These are phyloP conservation scores for Trichoderma koningiopsis DNA, from an alignment of 2,329 filamentous ascomycete species.

Conservation along the genomic window DNA sequence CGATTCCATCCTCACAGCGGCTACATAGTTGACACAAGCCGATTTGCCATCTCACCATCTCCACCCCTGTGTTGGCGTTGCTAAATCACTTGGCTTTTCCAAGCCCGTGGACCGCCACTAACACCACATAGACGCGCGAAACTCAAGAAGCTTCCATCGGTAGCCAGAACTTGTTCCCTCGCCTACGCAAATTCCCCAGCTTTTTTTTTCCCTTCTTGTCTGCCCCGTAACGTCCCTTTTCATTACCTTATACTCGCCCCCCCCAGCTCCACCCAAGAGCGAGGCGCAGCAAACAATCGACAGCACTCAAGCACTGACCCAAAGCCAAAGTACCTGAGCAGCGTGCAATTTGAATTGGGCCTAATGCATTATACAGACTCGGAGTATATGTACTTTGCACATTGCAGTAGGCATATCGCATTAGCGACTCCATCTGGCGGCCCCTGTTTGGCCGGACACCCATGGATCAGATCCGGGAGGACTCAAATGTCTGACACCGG, in stretches of 20 bases:
- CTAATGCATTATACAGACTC: not conserved
- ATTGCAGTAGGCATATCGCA: not conserved
- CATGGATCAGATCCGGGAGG: slow-evolving; percentile 2
- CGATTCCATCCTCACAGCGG: not conserved
- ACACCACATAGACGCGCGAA: not conserved
- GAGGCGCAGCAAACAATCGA: slow-evolving; percentile 24
- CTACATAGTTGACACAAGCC: not conserved
- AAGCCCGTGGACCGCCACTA: not conserved
- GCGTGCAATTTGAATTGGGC: not conserved
- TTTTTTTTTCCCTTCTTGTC: not conserved
- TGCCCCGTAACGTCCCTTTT: not conserved
- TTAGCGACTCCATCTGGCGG: slow-evolving; percentile 2
- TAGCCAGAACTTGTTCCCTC: slow-evolving; percentile 3
- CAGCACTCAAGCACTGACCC: slow-evolving; percentile 8
- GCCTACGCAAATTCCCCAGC: not conserved
- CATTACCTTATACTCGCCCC: not conserved
- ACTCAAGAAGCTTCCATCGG: not conserved
- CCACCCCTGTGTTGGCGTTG: not conserved
- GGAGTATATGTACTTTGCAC: not conserved
- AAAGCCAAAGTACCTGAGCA: not conserved
- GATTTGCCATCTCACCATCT: not conserved
- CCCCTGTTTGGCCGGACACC: slow-evolving; percentile 16
- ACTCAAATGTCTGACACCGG: slow-evolving; percentile 7
- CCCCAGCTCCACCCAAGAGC: slow-evolving; percentile 7
- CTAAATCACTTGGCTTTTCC: not conserved